Evolutionary conservation across 2,329 filamentous ascomycete genomes (phyloP), one percentile per base, ranked within the genome.

Genomic region (Aureobasidium musti): DNA sequence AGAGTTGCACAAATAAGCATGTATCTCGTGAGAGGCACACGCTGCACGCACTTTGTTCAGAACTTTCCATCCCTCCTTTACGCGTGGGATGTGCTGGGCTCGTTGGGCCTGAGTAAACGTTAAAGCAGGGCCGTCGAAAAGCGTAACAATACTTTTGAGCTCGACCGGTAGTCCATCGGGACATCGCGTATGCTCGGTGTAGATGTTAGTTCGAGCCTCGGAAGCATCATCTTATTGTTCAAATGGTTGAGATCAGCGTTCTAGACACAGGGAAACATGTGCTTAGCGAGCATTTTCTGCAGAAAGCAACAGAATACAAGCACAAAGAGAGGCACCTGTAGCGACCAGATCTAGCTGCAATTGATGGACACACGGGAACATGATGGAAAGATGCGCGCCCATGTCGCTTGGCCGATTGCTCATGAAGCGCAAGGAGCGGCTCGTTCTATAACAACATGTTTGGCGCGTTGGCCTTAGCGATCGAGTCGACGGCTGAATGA

Each of bases 21-120:
- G 37, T 37, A 49, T 61, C 57, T 47, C 57, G 43, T 37, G 57
- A 61, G 57, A 41, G 23, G 41, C 28, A 35, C 57, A 26, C 37
- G 33, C 43, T 52, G 59, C 47, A 63, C 45, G 59, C 30, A 45
- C 28, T 28, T 47, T 30, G 13, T n/a, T 41, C 33, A 52, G 17
- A 63, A 63, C 59, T 35, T 63, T 63, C 43, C 45, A 49, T 49
- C 57, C 57, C 57, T 30, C 57, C 57, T 49, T 61, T 41, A 49
- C 41, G 43, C 43, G 43, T 37, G 28, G 11, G 43, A 61, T 49
- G 41, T 49, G 41, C 43, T 21, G 3, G 43, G 23, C 54, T 30
- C n/a, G 37, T 33, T 59, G 54, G 21, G 19, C 17, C 28, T 19
- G 28, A 17, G 13, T 37, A 17, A 17, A 26, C 14, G 26, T 60